phyloP scores from a whole-genome alignment of 179 eudicot species.

The Corrigiola litoralis region DNA sequence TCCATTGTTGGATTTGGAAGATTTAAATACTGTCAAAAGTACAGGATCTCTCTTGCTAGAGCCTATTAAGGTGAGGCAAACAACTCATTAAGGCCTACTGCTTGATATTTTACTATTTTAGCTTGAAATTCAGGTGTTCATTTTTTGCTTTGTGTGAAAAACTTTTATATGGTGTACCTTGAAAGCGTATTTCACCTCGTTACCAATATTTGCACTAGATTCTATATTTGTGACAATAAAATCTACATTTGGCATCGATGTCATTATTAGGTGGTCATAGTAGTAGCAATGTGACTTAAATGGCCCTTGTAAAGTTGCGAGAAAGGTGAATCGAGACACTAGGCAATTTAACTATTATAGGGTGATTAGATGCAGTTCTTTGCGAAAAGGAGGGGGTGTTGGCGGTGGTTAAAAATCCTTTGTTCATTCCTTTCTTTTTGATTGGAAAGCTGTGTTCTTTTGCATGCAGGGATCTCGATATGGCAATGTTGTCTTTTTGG shows the following conservation, averaged over 20 bases:
- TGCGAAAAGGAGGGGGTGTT: too few species aligned
- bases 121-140: not conserved
- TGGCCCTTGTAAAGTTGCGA: too few species aligned
- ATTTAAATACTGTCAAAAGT: constrained; percentile 38
- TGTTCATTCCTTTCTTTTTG: not conserved
- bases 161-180: too few species aligned
- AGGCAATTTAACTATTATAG: too few species aligned
- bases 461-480: constrained; percentile 78
- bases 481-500: constrained; percentile 62
- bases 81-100: not conserved
- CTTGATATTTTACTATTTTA: not conserved
- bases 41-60: constrained; percentile 37
- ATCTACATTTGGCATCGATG: too few species aligned
- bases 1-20: constrained; percentile 56
- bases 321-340: too few species aligned
- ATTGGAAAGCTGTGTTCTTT: not conserved
- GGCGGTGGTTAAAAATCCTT: not conserved
- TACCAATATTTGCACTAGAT: not conserved
- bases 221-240: not conserved
- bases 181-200: too few species aligned
- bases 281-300: too few species aligned
- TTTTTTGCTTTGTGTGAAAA: not conserved
- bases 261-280: too few species aligned
- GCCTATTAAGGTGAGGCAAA: constrained; percentile 43
- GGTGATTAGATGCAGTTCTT: too few species aligned